Conservation (phyloP, 1,284 basidiomycete species). For the Melanopsichium pennsylvanicum region DNA sequence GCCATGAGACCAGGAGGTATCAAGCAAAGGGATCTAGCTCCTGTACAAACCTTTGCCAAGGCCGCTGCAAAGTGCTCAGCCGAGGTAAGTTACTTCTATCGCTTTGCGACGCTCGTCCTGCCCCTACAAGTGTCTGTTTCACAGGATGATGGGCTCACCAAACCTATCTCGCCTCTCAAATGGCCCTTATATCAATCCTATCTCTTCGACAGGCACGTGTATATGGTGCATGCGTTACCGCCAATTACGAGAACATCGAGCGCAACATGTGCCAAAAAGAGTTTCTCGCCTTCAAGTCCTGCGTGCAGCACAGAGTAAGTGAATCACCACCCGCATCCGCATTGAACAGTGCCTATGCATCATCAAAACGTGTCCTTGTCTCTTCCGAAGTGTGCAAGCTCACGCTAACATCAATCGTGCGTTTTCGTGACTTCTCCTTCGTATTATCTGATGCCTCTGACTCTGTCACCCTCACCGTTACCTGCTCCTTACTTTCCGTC, state of each 20-base stretch:
- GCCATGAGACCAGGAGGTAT: slow-evolving; percentile 31
- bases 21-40: slow-evolving; percentile 45
- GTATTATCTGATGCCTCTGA: neutral
- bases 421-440: too few relatives aligned
- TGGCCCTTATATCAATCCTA: too few relatives aligned
- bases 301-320: slow-evolving; percentile 70
- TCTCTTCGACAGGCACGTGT: slow-evolving; percentile 71
- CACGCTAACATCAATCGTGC: too few relatives aligned
- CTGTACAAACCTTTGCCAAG: slow-evolving; percentile 48
- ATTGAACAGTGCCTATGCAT: too few relatives aligned
- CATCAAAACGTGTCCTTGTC: too few relatives aligned
- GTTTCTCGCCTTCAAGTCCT: slow-evolving; percentile 78
- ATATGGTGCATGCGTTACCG: slow-evolving; percentile 81
- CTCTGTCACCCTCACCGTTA: neutral
- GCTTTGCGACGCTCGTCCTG: too few relatives aligned
- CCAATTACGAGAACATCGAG: slow-evolving; percentile 77
- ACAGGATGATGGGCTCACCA: too few relatives aligned
- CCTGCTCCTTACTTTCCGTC: too few relatives aligned
- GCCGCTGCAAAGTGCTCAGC: slow-evolving; percentile 39
- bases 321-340: too few relatives aligned
- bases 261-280: slow-evolving; percentile 80
- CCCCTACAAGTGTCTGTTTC: too few relatives aligned
- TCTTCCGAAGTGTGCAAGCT: too few relatives aligned
- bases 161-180: too few relatives aligned
- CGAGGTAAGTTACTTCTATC: slow-evolving; percentile 25